A percentile compares a stretch with the other conserved stretches of the same genome.
phyloP scores from a whole-genome alignment of 805 yeast species.

The Zygosaccharomyces lentus region DNA sequence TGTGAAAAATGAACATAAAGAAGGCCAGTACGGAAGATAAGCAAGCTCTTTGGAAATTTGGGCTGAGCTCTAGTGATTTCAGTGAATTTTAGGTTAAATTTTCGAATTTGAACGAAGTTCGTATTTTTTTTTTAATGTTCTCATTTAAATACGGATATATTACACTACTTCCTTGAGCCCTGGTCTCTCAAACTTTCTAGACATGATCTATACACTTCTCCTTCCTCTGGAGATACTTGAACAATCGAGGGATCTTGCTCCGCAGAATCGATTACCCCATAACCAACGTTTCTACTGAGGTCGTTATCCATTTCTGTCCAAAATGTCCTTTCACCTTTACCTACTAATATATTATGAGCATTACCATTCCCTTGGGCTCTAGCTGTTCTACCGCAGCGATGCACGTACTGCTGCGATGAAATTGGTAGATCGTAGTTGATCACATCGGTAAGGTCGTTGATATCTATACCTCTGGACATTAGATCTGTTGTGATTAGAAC shows the following conservation, averaged over 20 bases:
- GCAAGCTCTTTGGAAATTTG: no score
- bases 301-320: conserved; percentile 54
- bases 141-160: conserved; percentile 2
- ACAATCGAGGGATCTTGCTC: conserved; percentile 20
- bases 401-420: conserved; percentile 88
- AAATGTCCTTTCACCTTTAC: conserved; percentile 67
- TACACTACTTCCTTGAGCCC: not conserved
- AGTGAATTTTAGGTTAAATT: no score
- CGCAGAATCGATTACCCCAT: conserved; percentile 28
- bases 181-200: conserved; percentile 42
- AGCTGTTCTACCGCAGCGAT: conserved; percentile 95
- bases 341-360: conserved; percentile 69
- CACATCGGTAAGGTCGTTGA: conserved; percentile 64
- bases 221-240: conserved; percentile 37
- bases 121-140: not conserved
- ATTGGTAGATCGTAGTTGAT: conserved; percentile 88
- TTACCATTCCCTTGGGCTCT: conserved; percentile 79
- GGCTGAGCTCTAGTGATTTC: no score
- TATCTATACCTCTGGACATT: conserved; percentile 93
- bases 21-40: not conserved
- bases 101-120: not conserved
- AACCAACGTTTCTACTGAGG: conserved; percentile 45
- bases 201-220: conserved; percentile 41
- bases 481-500: conserved; percentile 79
- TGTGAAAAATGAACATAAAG: not conserved